Evolutionary conservation across 2,329 filamentous ascomycete genomes (phyloP).

Genomic region (Colletotrichum eremochloae): DNA sequence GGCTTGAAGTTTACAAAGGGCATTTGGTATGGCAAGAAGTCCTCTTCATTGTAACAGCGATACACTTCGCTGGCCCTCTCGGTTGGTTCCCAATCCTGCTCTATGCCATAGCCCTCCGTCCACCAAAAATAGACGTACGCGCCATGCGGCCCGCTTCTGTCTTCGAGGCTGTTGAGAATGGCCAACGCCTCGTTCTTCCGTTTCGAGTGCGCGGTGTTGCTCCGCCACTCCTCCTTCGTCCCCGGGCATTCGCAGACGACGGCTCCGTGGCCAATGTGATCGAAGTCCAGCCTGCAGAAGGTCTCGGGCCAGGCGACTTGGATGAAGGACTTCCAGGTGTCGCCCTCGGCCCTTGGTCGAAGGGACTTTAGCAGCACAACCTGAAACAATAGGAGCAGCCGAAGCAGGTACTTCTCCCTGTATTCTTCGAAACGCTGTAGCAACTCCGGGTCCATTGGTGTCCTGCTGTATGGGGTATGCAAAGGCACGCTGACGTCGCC

Average conservation of each 20-base stretch:
- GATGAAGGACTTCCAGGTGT: conserved; percentile 6
- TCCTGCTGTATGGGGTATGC: not conserved
- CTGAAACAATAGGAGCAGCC: conserved; percentile 9
- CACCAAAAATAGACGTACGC: not conserved
- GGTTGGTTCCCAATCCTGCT: not conserved
- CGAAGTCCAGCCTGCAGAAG: conserved; percentile 12
- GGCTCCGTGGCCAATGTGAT: conserved; percentile 4
- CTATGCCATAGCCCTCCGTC: not conserved
- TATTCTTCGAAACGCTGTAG: not conserved
- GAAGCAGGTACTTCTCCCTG: conserved; percentile 25
- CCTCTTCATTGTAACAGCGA: not conserved
- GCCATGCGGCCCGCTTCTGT: not conserved
- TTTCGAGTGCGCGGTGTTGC: conserved; percentile 21
- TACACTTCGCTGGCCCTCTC: not conserved
- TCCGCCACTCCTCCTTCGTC: conserved; percentile 32
- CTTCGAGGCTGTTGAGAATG: conserved; percentile 9
- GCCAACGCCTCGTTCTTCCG: conserved; percentile 31
- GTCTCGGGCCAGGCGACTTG: conserved; percentile 28
- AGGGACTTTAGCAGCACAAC: conserved; percentile 9
- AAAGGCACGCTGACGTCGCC: not conserved
- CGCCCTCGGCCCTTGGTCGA: not conserved
- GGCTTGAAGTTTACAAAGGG: conserved; percentile 7
- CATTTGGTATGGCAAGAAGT: conserved; percentile 23
- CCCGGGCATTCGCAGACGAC: conserved; percentile 15
- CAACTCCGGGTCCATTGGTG: not conserved